Evolutionary conservation across 129 eudicot genomes (phyloP).

Genomic region (Tanacetum coccineum): DNA sequence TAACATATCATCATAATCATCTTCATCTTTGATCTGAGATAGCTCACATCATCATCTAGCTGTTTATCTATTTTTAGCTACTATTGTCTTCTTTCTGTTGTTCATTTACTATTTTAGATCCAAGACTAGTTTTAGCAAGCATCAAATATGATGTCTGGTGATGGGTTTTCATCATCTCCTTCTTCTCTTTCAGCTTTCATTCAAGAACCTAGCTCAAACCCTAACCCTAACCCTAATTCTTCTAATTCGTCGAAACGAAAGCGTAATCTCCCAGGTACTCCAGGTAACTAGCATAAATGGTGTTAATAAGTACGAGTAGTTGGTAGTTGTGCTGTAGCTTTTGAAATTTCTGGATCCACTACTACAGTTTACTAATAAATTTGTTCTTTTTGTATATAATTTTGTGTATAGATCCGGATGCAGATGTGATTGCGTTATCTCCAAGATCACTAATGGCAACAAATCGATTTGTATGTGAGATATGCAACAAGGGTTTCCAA

Average conservation of each 20-base stretch:
- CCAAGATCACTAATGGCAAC: conserved; percentile 85
- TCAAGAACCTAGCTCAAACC: conserved; percentile 33
- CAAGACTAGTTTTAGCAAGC: background rate
- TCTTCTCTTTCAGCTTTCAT: conserved; percentile 34
- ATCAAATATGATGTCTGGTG: conserved; percentile 27
- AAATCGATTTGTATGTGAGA: conserved; percentile 76
- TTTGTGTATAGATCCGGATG: conserved; percentile 74
- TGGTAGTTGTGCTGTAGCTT: too few relatives aligned
- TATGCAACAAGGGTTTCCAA: conserved; percentile 84
- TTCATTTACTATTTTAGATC: conserved; percentile 13
- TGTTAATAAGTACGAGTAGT: background rate
- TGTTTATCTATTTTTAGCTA: conserved; percentile 10
- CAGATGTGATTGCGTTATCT: conserved; percentile 86
- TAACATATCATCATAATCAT: background rate
- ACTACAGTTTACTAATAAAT: too few relatives aligned
- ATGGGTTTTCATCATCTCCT: conserved; percentile 34
- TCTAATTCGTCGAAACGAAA: conserved; percentile 32
- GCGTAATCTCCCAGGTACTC: conserved; percentile 36
- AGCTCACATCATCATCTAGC: conserved; percentile 4
- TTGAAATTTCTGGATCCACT: too few relatives aligned
- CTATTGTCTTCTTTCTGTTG: conserved; percentile 13
- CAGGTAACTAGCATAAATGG: conserved; percentile 17
- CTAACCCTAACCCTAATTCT: conserved; percentile 45
- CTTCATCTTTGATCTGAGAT: conserved; percentile 3
- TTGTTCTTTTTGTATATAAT: too few relatives aligned